Base-by-base conservation (phyloP, 768 basidiomycete species). In the Kwoniella shandongensis region DNA sequence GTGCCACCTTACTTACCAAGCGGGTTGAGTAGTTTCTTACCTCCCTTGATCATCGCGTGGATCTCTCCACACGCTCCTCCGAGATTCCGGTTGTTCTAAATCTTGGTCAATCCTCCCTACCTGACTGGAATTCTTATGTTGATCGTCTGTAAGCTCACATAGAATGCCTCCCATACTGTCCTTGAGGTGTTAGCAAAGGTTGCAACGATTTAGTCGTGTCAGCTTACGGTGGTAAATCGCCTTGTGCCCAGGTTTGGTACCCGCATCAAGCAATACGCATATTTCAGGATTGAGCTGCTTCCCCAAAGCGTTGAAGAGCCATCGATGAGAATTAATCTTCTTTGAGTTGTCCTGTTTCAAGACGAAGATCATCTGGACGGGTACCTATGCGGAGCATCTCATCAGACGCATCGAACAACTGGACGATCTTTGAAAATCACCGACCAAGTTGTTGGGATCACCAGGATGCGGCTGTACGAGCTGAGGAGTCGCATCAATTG, bases 401-500 rank as follows among this genome's bases (percentile, higher is more conserved):
- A 50, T 29, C 22, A n/a, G n/a, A 22, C 3, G 22, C 39, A 61
- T 38, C 27, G 42, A 20, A 20, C 32, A 38, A 26, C 20, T 26
- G 46, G 35, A 42, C 32, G 32, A 13, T 32, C 32, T 32, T 6
- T 13, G 6, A 32, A 17, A 18, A 42, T 32, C 46, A 36, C 23
- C 32, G 8, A 60, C 32, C 29, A 97, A 78, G 75, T 96, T 96
- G 79, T 91, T 90, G 17, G 89, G 84, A 68, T 96, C 91, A 32
- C 89, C 88, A 12, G 85, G 82, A 69, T 90, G 88, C 36, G 96
- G 94, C 23, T 92, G 85, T 45, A 97, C 88, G 35, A 97, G 82
- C 69, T 90, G 88, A 0, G 93, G 93, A 2, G 87, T 86, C 1
- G 91, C 79, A 65, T 94, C 93, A 63, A 99, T 86, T 0, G 91